Evolutionary conservation across 2,329 filamentous ascomycete genomes (phyloP), one percentile per base, ranked within the genome.

Genomic region (Pyrenochaeta sp.): DNA sequence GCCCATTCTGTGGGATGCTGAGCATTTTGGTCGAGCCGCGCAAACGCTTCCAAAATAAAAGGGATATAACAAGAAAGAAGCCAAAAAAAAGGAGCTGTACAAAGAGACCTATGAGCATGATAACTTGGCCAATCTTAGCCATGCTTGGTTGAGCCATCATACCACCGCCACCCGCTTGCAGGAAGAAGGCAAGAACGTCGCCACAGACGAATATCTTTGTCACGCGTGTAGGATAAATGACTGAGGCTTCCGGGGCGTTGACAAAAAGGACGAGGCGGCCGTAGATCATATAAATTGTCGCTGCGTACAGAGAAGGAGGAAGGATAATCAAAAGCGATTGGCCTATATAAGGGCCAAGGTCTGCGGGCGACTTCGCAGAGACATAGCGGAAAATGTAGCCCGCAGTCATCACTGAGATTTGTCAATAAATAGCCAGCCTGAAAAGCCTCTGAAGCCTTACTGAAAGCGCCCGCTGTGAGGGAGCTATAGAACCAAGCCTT

Each of bases 141-240:
- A 61, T 61, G 32, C 40, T 45, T 1, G 23, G 45, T 29, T 58
- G 48, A 4, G 58, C 63, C 64, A 68, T 67, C 60, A 68, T 66
- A 10, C 64, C 63, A 27, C 63, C 64, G 2, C 62, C 66, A 32
- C 69, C 71, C 20, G 73, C 72, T 63, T 86, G 83, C 12, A 84
- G 64, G 1, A 79, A 31, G 59, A 87, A 82, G 0, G 79, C 79
- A 7, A 83, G 37, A 4, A 85, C 67, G 59, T 86, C 84, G 37
- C 83, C 82, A 7, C 64, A 47, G 7, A 87, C 82, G 53, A 86
- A 86, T n/a, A 81, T 73, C 40, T 78, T 81, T 4, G 83, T 85
- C 3, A 86, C 67, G 71, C 78, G 77, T 7, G 59, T 74, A 2
- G 74, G 68, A 2, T 63, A 58, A 45, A 83, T 76, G 14, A 81